Conservation (phyloP, 106 monocot species). For the Dactylorhiza incarnata region DNA sequence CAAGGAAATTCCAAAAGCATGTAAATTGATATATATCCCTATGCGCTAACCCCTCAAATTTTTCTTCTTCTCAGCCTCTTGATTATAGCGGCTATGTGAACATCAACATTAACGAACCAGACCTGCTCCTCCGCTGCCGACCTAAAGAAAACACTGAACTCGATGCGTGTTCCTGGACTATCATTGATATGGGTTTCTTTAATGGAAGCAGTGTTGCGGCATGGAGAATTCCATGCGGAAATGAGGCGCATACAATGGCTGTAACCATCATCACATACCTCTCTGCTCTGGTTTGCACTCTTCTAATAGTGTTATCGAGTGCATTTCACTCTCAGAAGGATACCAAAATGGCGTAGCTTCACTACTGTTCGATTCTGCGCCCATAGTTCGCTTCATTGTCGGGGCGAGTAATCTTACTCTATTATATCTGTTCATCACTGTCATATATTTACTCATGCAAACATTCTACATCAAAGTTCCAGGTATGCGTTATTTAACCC, state of each 20-base stretch:
- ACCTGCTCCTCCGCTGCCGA: slow-evolving; percentile 33
- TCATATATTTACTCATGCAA: too few relatives aligned
- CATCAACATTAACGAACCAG: slow-evolving; percentile 29
- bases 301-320: slow-evolving; percentile 35
- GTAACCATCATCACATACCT: slow-evolving; percentile 45
- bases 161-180: slow-evolving; percentile 25
- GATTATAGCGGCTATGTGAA: slow-evolving; percentile 33
- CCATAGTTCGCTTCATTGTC: too few relatives aligned
- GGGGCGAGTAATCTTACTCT: too few relatives aligned
- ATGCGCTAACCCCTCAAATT: too few relatives aligned
- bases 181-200: slow-evolving; percentile 4
- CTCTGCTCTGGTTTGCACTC: slow-evolving; percentile 36
- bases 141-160: slow-evolving; percentile 9
- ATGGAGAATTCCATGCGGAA: slow-evolving; percentile 57
- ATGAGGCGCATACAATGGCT: slow-evolving; percentile 23
- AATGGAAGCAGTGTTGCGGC: slow-evolving; percentile 1
- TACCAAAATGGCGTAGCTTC: too few relatives aligned
- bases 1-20: too few relatives aligned
- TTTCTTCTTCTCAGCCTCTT: slow-evolving; percentile 34
- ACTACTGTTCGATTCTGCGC: too few relatives aligned
- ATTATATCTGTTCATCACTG: too few relatives aligned
- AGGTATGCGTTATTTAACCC: too few relatives aligned
- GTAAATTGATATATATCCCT: too few relatives aligned
- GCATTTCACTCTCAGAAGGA: slow-evolving; percentile 11
- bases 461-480: too few relatives aligned